A percentile compares a stretch with the other conserved stretches of the same genome.
phyloP scores from a whole-genome alignment of 1,284 basidiomycete species.

The Cryptococcus sp. region DNA sequence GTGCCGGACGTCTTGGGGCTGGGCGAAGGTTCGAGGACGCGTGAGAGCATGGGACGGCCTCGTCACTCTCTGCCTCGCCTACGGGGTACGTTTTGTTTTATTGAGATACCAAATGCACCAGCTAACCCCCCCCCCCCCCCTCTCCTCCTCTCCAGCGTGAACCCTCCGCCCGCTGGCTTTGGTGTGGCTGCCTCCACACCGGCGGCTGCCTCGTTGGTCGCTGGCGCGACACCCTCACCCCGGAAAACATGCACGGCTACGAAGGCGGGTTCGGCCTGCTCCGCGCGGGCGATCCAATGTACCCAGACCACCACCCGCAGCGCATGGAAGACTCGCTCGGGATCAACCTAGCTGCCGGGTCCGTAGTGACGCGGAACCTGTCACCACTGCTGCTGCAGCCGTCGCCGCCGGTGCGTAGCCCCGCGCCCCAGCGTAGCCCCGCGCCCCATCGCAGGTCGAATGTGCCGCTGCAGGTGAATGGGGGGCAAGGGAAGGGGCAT shows the following conservation, averaged over 20 bases:
- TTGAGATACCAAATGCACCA: neutral
- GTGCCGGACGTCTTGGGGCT: slow-evolving; percentile 37
- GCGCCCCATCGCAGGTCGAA: neutral
- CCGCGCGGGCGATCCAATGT: slow-evolving; percentile 39
- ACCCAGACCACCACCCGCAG: slow-evolving; percentile 36
- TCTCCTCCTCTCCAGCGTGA: slow-evolving; percentile 26
- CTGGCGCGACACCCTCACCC: slow-evolving; percentile 48
- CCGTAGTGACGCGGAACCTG: neutral
- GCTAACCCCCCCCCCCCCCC: slow-evolving; percentile 1
- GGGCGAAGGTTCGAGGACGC: slow-evolving; percentile 39
- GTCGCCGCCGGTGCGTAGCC: neutral
- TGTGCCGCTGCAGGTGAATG: neutral
- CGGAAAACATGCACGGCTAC: slow-evolving; percentile 36
- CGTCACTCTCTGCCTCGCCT: slow-evolving; percentile 32
- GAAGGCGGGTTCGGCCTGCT: slow-evolving; percentile 43
- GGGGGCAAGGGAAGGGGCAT: neutral
- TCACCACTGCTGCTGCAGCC: neutral
- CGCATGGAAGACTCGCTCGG: slow-evolving; percentile 32
- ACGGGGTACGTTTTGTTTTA: slow-evolving; percentile 22
- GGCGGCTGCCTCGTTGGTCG: slow-evolving; percentile 44
- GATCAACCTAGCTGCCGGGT: slow-evolving; percentile 8
- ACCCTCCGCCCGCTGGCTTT: slow-evolving; percentile 44
- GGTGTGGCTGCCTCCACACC: slow-evolving; percentile 47
- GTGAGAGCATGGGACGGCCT: slow-evolving; percentile 49
- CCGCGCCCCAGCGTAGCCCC: neutral